phyloP scores from a whole-genome alignment of 371 early-diverging fungal genomes.

The Quaeritorhiza haematococci region DNA sequence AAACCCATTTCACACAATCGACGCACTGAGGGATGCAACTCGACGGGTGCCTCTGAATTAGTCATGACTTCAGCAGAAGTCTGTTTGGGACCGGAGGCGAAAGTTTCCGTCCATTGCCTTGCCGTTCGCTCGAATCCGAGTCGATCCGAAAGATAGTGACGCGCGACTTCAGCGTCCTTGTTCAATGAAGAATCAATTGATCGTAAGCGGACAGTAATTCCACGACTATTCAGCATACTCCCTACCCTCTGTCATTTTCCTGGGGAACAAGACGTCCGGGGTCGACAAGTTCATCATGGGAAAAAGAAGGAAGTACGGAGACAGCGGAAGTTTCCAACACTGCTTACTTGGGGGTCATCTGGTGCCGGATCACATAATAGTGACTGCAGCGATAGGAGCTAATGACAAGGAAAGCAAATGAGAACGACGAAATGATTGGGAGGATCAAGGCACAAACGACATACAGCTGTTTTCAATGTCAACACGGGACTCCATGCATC shows the following conservation, averaged over 20 bases:
- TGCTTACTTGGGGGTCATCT: conserved; percentile 43
- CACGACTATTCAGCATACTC: not conserved
- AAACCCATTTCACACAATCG: conserved; percentile 44
- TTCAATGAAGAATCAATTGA: not conserved
- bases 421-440: not conserved
- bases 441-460: not conserved
- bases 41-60: conserved; percentile 3
- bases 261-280: too few species aligned
- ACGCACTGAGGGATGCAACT: conserved; percentile 20
- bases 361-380: conserved; percentile 43
- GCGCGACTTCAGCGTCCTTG: conserved; percentile 19
- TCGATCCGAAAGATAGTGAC: conserved; percentile 31
- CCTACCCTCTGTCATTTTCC: not conserved
- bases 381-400: conserved; percentile 43
- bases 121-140: conserved; percentile 35
- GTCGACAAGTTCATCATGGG: too few species aligned
- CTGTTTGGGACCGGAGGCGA: conserved; percentile 20
- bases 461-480: conserved; percentile 39
- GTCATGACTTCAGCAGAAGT: conserved; percentile 8
- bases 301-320: too few species aligned
- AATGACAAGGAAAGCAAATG: not conserved
- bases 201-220: not conserved
- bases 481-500: conserved; percentile 45
- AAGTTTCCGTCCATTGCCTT: conserved; percentile 33
- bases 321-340: conserved; percentile 8